These are phyloP conservation scores for Rubroshorea leprosula DNA, from an alignment of 345 rosid species.

Conservation along the genomic window DNA sequence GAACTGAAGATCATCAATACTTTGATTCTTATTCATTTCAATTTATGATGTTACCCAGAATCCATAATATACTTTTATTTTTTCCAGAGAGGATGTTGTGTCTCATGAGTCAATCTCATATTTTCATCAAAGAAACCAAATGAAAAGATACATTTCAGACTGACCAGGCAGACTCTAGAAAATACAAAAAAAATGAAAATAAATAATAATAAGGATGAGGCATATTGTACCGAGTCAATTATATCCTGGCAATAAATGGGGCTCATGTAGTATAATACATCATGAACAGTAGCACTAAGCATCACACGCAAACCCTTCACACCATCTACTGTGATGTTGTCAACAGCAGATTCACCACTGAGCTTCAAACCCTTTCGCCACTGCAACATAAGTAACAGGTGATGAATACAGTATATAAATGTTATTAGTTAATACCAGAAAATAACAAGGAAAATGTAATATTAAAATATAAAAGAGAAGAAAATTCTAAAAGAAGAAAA, in stretches of 20 bases:
- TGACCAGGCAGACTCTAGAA: conserved; percentile 3
- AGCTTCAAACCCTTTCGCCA: conserved; percentile 99
- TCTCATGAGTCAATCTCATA: not conserved
- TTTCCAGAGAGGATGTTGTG: not conserved
- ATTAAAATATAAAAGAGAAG: conserved; percentile 3
- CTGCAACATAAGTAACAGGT: conserved; percentile 32
- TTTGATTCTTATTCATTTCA: no score
- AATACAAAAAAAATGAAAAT: not conserved
- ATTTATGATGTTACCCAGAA: not conserved
- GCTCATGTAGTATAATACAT: conserved; percentile 96
- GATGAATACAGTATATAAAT: not conserved
- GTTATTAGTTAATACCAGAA: not conserved
- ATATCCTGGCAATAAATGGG: conserved; percentile 96
- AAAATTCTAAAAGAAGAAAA: not conserved
- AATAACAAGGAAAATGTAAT: not conserved
- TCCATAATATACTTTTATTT: not conserved
- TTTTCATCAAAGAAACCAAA: not conserved
- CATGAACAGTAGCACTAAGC: conserved; percentile 95
- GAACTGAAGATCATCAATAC: no score
- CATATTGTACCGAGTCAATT: conserved; percentile 65
- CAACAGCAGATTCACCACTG: conserved; percentile 92
- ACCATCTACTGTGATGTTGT: conserved; percentile 91
- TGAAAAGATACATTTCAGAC: conserved; percentile 1
- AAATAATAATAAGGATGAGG: conserved; percentile 3
- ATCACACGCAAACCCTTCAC: conserved; percentile 79